Evolutionary conservation across 2,329 filamentous ascomycete species (phyloP).

Genomic region (Phyllosticta ampelicida): DNA sequence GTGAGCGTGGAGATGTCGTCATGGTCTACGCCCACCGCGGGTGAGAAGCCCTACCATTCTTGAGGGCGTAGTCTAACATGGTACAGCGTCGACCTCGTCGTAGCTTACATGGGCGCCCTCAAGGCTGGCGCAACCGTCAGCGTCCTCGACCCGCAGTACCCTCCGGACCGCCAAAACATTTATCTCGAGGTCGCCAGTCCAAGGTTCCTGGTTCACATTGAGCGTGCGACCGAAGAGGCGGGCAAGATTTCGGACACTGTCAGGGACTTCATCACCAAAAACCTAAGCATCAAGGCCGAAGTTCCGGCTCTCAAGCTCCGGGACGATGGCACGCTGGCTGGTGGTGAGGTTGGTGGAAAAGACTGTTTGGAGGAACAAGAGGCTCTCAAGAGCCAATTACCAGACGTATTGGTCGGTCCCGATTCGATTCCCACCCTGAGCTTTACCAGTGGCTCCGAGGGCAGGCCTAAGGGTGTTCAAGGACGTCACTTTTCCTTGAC

Average conservation of each 20-base stretch:
- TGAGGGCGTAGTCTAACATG: not conserved
- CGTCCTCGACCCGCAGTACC: constrained; percentile 70
- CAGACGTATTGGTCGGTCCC: constrained; percentile 71
- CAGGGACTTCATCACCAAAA: constrained; percentile 57
- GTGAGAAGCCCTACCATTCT: not conserved
- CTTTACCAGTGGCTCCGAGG: constrained; percentile 57
- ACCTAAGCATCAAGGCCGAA: constrained; percentile 60
- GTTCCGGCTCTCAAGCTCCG: constrained; percentile 63
- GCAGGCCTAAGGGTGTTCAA: constrained; percentile 73
- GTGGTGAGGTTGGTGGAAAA: constrained; percentile 53
- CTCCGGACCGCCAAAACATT: constrained; percentile 68
- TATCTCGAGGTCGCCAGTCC: constrained; percentile 74
- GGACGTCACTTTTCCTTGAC: constrained; percentile 79
- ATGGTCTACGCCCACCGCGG: constrained; percentile 84
- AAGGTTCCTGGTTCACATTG: constrained; percentile 60
- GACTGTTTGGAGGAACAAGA: constrained; percentile 55
- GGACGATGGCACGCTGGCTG: constrained; percentile 61
- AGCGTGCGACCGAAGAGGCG: constrained; percentile 57
- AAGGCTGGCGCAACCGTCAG: constrained; percentile 50
- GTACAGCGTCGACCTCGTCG: constrained; percentile 55
- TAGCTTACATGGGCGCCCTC: constrained; percentile 66
- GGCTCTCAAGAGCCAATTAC: constrained; percentile 43
- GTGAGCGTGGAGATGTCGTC: constrained; percentile 73
- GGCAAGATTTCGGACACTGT: constrained; percentile 52
- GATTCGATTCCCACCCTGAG: constrained; percentile 68